phyloP scores from a whole-genome alignment of 208 protist genomes.

The Leishmania amazonensis region DNA sequence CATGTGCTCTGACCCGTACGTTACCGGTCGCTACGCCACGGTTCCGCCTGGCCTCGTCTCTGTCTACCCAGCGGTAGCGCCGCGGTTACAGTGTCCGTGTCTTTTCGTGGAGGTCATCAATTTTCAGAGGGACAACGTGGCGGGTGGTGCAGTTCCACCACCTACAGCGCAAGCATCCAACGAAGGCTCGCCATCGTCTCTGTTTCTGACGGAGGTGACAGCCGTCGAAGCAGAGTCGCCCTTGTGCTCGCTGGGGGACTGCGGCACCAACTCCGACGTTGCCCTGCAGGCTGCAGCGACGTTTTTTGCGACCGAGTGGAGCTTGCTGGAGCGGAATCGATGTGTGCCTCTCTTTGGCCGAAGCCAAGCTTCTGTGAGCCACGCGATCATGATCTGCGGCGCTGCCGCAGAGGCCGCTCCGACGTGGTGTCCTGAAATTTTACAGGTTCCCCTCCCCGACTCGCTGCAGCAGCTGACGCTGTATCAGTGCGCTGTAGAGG shows the following conservation, averaged over 20 bases:
- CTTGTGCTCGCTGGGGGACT: background rate
- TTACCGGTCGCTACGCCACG: slow-evolving; percentile 21
- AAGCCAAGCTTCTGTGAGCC: background rate
- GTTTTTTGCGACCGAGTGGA: slow-evolving; percentile 26
- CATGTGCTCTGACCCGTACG: slow-evolving; percentile 39
- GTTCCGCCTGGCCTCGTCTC: slow-evolving; percentile 31
- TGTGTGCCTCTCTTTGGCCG: slow-evolving; percentile 27
- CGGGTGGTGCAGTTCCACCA: background rate
- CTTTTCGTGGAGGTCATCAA: slow-evolving; percentile 32
- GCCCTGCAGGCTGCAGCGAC: slow-evolving; percentile 17
- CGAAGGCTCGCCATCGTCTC: background rate
- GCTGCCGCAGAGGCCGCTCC: slow-evolving; percentile 5
- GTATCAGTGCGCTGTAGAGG: slow-evolving; percentile 25
- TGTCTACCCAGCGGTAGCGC: slow-evolving; percentile 20
- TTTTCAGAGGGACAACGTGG: background rate
- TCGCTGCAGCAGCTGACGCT: slow-evolving; percentile 13
- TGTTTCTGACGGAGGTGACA: slow-evolving; percentile 25
- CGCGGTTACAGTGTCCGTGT: slow-evolving; percentile 18
- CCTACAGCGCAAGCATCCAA: background rate
- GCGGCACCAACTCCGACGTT: background rate
- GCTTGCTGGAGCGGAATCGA: slow-evolving; percentile 28
- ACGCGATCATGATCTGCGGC: slow-evolving; percentile 17
- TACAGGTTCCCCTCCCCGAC: slow-evolving; percentile 8
- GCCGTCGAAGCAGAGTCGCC: background rate
- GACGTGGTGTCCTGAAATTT: slow-evolving; percentile 17